Evolutionary conservation across 75 land plant genomes (phyloP).

Genomic region (Gnetum montanum): DNA sequence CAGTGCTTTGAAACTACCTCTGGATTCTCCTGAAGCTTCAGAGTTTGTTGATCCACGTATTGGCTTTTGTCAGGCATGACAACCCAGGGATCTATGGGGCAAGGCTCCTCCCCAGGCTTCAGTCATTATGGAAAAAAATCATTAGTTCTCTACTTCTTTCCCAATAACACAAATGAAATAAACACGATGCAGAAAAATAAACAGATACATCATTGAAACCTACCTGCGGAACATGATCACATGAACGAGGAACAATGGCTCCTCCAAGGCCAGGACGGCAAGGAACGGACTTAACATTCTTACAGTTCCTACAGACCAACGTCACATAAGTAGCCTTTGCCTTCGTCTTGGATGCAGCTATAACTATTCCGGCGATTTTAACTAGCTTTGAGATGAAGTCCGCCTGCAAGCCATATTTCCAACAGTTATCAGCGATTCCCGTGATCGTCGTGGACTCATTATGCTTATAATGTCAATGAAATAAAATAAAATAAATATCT

Average conservation of each 20-base stretch:
- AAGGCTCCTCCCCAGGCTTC: constrained; percentile 96
- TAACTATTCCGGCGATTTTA: constrained; percentile 87
- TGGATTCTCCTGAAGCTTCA: constrained; percentile 96
- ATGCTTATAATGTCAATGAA: no score
- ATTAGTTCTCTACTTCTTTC: not conserved
- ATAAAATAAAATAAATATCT: no score
- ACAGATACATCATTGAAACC: not conserved
- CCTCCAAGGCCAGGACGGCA: constrained; percentile 98
- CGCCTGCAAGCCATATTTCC: constrained; percentile 39
- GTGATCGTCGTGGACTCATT: no score
- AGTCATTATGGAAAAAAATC: not conserved
- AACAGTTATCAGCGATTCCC: not conserved
- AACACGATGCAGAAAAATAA: not conserved
- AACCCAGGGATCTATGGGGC: constrained; percentile 95
- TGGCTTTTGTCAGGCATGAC: constrained; percentile 93
- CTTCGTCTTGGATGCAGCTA: constrained; percentile 88
- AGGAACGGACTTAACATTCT: constrained; percentile 63
- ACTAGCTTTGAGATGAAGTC: constrained; percentile 81
- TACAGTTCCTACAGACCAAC: constrained; percentile 88
- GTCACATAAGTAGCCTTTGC: constrained; percentile 99
- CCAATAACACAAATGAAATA: not conserved
- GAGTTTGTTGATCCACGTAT: constrained; percentile 96
- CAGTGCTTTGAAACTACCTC: no score
- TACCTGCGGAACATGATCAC: constrained; percentile 93
- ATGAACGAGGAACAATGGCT: constrained; percentile 90